These are phyloP conservation scores for Coemansia reversa DNA, from an alignment of 192 early-diverging fungal genomes.

Conservation along the genomic window DNA sequence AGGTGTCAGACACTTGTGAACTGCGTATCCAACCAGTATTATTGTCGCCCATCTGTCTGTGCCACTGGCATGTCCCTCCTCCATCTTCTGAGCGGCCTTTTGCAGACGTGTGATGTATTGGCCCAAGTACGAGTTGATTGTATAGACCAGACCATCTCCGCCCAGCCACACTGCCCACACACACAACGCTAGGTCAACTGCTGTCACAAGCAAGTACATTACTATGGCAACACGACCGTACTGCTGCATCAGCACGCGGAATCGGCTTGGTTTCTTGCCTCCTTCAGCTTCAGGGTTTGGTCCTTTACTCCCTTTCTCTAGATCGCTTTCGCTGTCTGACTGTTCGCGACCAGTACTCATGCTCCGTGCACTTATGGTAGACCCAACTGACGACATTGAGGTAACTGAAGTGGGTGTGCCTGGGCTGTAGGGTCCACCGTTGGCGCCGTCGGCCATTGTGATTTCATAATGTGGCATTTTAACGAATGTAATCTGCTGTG, in stretches of 20 bases:
- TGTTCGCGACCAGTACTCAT: constrained; percentile 27
- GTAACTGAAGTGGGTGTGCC: constrained; percentile 25
- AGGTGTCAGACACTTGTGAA: constrained; percentile 55
- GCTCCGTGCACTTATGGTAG: constrained; percentile 30
- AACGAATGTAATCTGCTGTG: background rate
- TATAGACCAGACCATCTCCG: constrained; percentile 50
- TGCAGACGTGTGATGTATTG: constrained; percentile 53
- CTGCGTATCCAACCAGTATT: constrained; percentile 51
- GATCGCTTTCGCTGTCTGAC: constrained; percentile 13
- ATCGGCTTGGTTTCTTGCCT: constrained; percentile 49
- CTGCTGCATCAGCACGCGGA: constrained; percentile 54
- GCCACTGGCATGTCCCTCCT: constrained; percentile 43
- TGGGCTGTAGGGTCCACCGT: background rate
- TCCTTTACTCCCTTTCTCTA: constrained; percentile 12
- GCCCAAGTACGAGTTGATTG: constrained; percentile 52
- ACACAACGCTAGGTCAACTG: constrained; percentile 49
- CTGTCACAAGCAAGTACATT: constrained; percentile 48
- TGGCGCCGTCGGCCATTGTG: constrained; percentile 18
- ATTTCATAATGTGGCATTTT: constrained; percentile 36
- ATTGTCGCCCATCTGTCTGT: constrained; percentile 54
- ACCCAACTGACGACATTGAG: constrained; percentile 35
- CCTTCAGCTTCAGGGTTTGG: constrained; percentile 9
- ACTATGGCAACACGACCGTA: constrained; percentile 52
- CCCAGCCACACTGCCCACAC: constrained; percentile 55
- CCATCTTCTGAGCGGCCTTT: constrained; percentile 50